Evolutionary conservation across 2,329 filamentous ascomycete genomes (phyloP), one percentile per base, ranked within the genome.

Genomic region (Ceratocystis huliohia): DNA sequence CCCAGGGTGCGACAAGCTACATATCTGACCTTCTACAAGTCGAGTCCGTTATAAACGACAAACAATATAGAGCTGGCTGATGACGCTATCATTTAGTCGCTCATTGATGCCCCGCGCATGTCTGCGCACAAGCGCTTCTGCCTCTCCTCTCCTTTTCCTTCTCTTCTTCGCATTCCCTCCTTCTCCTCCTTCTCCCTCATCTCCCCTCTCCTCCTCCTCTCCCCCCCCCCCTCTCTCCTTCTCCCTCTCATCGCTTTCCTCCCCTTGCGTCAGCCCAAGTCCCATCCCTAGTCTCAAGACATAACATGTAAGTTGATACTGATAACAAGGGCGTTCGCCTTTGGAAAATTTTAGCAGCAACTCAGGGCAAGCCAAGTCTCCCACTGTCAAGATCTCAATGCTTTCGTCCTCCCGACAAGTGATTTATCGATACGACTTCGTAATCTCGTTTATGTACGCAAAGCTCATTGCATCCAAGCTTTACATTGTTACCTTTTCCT

Each of bases 371-470:
- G 37, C 37, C 37, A 41, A 13, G 48, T 5, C n/a, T 20, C n/a
- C 22, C n/a, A 17, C 48, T 22, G 7, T 22, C 5, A n/a, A n/a
- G 48, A n/a, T 22, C 15, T 25, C 5, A 22, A 13, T 37, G 33
- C 3, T 25, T 59, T 17, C 53, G 30, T 25, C 13, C 28, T 33
- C 53, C 33, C 13, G 33, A 37, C 53, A 25, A n/a, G 7, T 33
- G 56, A 20, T 10, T 59, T 37, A 13, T 37, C 7, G 25, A 13
- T 37, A 37, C 56, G 20, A 15, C 56, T n/a, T n/a, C 1, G n/a
- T 59, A 59, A 59, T 59, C 28, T 59, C 28, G 56, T 59, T 37
- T 33, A 59, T 59, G 56, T 37, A 20, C 56, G 56, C 15, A 59
- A 15, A 37, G 15, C 33, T 30, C 56, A 37, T 8, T 33, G 2